Evolutionary conservation across 1,284 basidiomycete genomes (phyloP).

Genomic region (Tilletia indica): DNA sequence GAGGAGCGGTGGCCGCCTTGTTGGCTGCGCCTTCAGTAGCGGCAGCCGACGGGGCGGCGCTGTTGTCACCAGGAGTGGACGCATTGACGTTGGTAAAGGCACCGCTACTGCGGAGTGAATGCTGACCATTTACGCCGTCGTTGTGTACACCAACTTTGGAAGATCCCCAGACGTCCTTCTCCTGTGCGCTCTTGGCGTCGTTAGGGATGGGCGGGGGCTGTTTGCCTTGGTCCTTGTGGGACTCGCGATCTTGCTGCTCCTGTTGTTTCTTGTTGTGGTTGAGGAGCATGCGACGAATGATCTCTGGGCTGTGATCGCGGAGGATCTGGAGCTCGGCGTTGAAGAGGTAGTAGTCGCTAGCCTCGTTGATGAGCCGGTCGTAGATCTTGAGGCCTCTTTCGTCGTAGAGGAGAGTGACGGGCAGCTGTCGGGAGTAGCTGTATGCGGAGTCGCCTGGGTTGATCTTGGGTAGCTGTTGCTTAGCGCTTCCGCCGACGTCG

Average conservation of each 20-base stretch:
- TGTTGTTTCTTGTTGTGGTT: constrained; percentile 25
- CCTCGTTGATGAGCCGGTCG: constrained; percentile 58
- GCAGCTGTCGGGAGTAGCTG: constrained; percentile 61
- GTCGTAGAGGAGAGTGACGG: constrained; percentile 83
- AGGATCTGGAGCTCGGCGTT: constrained; percentile 61
- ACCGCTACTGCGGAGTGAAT: constrained; percentile 60
- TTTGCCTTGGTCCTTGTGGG: constrained; percentile 27
- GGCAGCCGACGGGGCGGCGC: not conserved
- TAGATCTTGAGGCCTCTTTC: constrained; percentile 78
- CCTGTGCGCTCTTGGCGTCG: constrained; percentile 30
- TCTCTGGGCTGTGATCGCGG: constrained; percentile 59
- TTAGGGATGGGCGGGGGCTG: not conserved
- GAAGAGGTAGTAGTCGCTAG: constrained; percentile 67
- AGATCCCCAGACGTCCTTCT: constrained; percentile 60
- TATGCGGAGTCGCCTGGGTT: constrained; percentile 16
- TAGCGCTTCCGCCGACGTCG: no score
- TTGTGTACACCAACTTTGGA: constrained; percentile 75
- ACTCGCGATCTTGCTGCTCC: constrained; percentile 18
- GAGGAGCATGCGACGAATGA: constrained; percentile 55
- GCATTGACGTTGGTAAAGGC: constrained; percentile 22
- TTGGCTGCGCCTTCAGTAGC: not conserved
- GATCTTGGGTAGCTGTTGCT: not conserved
- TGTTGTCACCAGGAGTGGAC: not conserved
- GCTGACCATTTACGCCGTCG: constrained; percentile 61
- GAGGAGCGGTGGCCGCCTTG: constrained; percentile 19